phyloP scores from a whole-genome alignment of 768 basidiomycete genomes.

The Phylloporus rhodoxanthus region DNA sequence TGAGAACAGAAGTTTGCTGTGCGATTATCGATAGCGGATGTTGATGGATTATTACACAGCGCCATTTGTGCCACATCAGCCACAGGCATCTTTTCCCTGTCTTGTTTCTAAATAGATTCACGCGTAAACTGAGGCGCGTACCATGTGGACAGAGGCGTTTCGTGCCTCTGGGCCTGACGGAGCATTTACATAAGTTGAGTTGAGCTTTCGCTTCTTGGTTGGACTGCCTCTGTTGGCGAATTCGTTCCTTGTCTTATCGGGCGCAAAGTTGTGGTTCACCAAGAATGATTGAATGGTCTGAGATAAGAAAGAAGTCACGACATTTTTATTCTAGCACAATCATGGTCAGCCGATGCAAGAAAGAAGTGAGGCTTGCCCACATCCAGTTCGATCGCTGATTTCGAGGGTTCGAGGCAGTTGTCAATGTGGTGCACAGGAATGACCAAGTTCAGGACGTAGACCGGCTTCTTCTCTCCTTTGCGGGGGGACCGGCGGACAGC shows the following conservation, averaged over 20 bases:
- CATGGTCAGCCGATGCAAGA: slow-evolving; percentile 6
- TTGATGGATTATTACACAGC: slow-evolving; percentile 60
- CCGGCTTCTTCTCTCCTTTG: slow-evolving; percentile 70
- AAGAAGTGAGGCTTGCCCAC: slow-evolving; percentile 36
- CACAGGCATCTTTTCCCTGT: slow-evolving; percentile 16
- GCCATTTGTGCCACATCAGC: slow-evolving; percentile 26
- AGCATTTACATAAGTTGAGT: slow-evolving; percentile 3
- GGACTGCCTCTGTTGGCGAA: slow-evolving; percentile 28
- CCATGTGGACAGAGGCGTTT: slow-evolving; percentile 14
- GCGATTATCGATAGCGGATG: slow-evolving; percentile 52
- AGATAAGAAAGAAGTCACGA: slow-evolving; percentile 51
- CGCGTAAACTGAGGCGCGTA: slow-evolving; percentile 12
- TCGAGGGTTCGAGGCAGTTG: slow-evolving; percentile 75
- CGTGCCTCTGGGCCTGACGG: slow-evolving; percentile 1
- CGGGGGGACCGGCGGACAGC: slow-evolving; percentile 68
- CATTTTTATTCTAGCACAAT: slow-evolving; percentile 48
- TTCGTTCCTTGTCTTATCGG: slow-evolving; percentile 15
- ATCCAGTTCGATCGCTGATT: slow-evolving; percentile 59
- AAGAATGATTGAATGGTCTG: slow-evolving; percentile 60
- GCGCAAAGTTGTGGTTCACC: slow-evolving; percentile 52
- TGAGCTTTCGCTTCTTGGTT: slow-evolving; percentile 48
- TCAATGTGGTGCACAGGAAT: slow-evolving; percentile 66
- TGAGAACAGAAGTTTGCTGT: slow-evolving; percentile 61
- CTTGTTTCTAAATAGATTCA: slow-evolving; percentile 7
- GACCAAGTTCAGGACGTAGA: slow-evolving; percentile 76